Base-by-base conservation (phyloP, 148 eudicot genomes). In the Vaccinium corymbosum region DNA sequence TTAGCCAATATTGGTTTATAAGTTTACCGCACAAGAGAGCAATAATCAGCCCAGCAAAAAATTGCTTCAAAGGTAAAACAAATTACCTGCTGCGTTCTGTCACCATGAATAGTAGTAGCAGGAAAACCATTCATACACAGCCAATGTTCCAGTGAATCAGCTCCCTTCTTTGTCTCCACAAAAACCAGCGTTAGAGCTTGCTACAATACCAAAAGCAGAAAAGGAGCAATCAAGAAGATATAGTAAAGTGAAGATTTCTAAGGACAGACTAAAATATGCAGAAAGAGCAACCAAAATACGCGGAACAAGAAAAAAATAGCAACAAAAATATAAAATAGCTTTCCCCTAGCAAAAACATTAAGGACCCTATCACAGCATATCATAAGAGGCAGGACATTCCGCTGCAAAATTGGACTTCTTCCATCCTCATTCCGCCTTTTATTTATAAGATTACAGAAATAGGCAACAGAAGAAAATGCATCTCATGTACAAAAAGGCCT, bases 101-200 rank as follows among this genome's bases (percentile, higher is more conserved):
- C 98, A 72, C 98, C 98, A 76, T 95, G 98, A 72, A 95, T 95
- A 80, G 95, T 91, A 71, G 94, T 92, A 86, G 98, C 92, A 61
- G 95, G 95, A 85, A 94, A 95, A 20, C 95, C 95, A 86, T 92
- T 93, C 35, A 70, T 66, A 78, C 80, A 88, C 86, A 95, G 84
- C 93, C 92, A 95, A 68, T 92, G 87, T 81, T 94, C 97, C 83
- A 93, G 88, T 53, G 94, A 86, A 84, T 93, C 97, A 53, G 97
- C 97, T 81, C 97, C 97, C 84, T 92, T 93, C 86, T 93, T 93
- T 78, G 97, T 93, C 87, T 93, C 97, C 88, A 93, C 97, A 84
- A 93, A 93, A 42, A 93, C 97, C 68, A 93, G 92, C 0, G 97
- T 93, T 59, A 93, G 88, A 59, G 94, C 82, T 93, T 91, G 97